Conservation (phyloP, 345 rosid genomes). For the Corchorus olitorius region DNA sequence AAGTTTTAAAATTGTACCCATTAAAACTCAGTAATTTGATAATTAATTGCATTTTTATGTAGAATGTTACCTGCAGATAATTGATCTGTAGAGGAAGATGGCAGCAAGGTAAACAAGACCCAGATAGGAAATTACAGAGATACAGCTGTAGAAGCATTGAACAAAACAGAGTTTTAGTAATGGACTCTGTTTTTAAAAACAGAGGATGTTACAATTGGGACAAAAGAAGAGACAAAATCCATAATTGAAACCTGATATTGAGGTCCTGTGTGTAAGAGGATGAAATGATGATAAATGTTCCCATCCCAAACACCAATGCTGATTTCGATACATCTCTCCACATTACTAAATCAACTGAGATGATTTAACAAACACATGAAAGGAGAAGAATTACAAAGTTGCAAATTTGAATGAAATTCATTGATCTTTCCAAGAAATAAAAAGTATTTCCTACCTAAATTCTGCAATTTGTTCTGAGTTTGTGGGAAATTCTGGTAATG, state of each 20-base stretch:
- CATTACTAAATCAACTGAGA: constrained; percentile 89
- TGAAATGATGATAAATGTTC: constrained; percentile 70
- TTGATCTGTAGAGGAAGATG: constrained; percentile 65
- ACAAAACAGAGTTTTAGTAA: constrained; percentile 9
- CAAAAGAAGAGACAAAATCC: neutral
- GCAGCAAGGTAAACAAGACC: constrained; percentile 76
- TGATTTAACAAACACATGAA: neutral
- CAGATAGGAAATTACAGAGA: constrained; percentile 78
- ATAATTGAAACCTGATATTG: constrained; percentile 57
- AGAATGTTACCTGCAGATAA: constrained; percentile 58
- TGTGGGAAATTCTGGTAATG: constrained; percentile 43
- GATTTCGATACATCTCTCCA: constrained; percentile 89
- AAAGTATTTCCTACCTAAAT: constrained; percentile 51
- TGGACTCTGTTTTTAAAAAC: constrained; percentile 11
- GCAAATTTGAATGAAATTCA: neutral
- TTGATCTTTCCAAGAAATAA: constrained; percentile 13
- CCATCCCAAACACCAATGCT: constrained; percentile 75
- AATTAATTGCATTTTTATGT: neutral
- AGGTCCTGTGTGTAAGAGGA: constrained; percentile 75
- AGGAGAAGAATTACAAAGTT: neutral
- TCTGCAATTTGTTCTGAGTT: constrained; percentile 66
- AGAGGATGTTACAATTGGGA: neutral
- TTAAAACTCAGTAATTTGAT: neutral
- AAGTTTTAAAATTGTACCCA: neutral
- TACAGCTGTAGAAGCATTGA: constrained; percentile 53